These are phyloP conservation scores for Mucor velutinosus DNA, from an alignment of 371 early-diverging fungal genomes.

Conservation along the genomic window DNA sequence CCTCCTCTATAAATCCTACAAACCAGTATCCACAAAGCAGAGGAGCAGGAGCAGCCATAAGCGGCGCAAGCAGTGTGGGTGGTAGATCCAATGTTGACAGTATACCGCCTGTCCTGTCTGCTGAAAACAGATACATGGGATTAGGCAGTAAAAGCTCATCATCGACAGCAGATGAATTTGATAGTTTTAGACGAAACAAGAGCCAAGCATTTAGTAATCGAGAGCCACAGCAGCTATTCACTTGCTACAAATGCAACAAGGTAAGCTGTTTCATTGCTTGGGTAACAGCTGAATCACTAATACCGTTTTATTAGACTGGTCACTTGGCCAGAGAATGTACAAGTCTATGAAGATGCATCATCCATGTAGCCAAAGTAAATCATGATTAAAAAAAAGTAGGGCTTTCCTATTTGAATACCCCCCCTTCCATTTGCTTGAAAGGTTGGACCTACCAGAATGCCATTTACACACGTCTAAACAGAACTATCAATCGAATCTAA, in stretches of 20 bases:
- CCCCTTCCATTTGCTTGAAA: background rate
- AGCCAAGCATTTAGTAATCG: constrained; percentile 29
- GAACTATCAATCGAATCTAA: too few relatives aligned
- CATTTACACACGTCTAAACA: background rate
- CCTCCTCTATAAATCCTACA: background rate
- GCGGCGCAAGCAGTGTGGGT: background rate
- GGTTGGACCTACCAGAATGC: background rate
- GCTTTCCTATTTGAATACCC: background rate
- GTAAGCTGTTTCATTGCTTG: background rate
- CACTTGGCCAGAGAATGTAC: constrained; percentile 38
- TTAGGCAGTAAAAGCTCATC: constrained; percentile 14
- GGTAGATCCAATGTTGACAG: background rate
- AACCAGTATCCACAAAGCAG: background rate
- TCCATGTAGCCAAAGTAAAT: background rate
- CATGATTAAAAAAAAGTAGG: background rate
- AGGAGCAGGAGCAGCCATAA: background rate
- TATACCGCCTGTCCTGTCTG: background rate
- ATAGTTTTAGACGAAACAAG: constrained; percentile 26
- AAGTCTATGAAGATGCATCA: constrained; percentile 12
- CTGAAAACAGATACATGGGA: constrained; percentile 19
- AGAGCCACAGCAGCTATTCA: constrained; percentile 23
- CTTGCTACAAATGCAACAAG: constrained; percentile 31
- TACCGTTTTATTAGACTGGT: constrained; percentile 16
- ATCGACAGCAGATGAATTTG: constrained; percentile 22
- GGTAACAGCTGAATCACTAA: background rate